Evolutionary conservation across 768 basidiomycete species (phyloP), one percentile per base, ranked within the genome.

Genomic region (Leccinum variicolor): DNA sequence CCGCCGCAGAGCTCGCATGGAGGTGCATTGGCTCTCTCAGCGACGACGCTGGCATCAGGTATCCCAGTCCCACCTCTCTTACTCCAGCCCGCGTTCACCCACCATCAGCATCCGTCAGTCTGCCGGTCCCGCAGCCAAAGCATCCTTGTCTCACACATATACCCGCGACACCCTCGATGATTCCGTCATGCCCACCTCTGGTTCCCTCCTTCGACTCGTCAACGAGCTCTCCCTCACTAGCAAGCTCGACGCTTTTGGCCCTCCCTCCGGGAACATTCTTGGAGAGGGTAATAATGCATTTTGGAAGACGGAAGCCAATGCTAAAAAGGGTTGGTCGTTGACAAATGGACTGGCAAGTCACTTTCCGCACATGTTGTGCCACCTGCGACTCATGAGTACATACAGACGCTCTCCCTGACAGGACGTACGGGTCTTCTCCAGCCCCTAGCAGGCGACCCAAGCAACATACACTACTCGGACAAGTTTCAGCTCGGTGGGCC

Each of bases 401-500:
- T 13, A 33, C 62, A 95, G 94, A 82, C 86, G 3, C 60, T 90
- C 41, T 93, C 94, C 0, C 74, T 96, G 14, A 82, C 89, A 3
- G 84, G 85, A 2, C 79, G 87, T 9, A 76, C 84, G 0, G 95
- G 95, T 2, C 57, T 91, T 25, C 74, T 98, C 11, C 83, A 83
- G 67, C 82, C 86, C 49, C 70, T 96, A 7, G 74, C 76, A 11
- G 73, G 77, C 11, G 72, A 77, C 13, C 79, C 82, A 10, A 55
- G 53, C 7, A 62, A 59, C 5, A 9, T 62, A 11, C 79, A 85
- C 23, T 89, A 92, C 64, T 80, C 85, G 1, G 97, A 99, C 73
- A 84, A 94, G 6, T 94, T 94, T 71, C 94, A 96, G 62, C 80
- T 98, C 0, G 97, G 97, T 25, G 97, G 97, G 0, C 94, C 97